These are phyloP conservation scores for Xenoacremonium recifei DNA, from an alignment of 2,329 filamentous ascomycete species.

Conservation along the genomic window DNA sequence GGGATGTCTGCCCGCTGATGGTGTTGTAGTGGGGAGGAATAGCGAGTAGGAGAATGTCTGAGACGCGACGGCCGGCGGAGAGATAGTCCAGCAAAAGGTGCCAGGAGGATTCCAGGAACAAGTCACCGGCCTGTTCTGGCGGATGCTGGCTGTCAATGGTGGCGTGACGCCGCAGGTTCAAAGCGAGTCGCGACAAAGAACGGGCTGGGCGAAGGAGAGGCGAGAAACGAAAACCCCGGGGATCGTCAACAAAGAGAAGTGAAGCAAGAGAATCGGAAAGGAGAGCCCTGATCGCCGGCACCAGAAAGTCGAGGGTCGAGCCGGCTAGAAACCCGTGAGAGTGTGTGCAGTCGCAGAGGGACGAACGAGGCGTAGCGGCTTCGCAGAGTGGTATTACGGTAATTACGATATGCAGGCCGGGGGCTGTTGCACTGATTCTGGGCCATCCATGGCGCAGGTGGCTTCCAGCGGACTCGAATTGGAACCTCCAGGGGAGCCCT, in stretches of 20 bases:
- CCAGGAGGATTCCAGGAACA: background rate
- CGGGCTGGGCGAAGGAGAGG: background rate
- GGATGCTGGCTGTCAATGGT: background rate
- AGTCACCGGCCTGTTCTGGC: background rate
- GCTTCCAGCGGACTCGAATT: background rate
- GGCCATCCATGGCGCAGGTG: slow-evolving; percentile 5
- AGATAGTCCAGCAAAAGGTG: background rate
- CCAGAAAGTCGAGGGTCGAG: background rate
- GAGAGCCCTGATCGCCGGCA: background rate
- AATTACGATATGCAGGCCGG: slow-evolving; percentile 28
- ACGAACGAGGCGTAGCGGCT: background rate
- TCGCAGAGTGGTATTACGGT: slow-evolving; percentile 7
- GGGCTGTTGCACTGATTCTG: slow-evolving; percentile 18
- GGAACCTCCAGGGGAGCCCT: background rate
- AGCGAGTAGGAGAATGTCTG: slow-evolving; percentile 2
- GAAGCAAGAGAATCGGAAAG: background rate
- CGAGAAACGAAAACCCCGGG: background rate
- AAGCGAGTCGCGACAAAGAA: background rate
- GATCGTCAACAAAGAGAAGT: too few species aligned
- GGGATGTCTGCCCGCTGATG: slow-evolving; percentile 1
- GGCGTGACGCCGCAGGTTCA: background rate
- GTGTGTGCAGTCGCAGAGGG: background rate
- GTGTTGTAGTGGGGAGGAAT: slow-evolving; percentile 10
- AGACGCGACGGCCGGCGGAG: background rate
- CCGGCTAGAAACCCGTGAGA: background rate